Percentiles rank a stretch among this genome's conserved stretches.
These are phyloP conservation scores for Beauveria varroae DNA, from an alignment of 2,329 filamentous ascomycete genomes.

Conservation along the genomic window DNA sequence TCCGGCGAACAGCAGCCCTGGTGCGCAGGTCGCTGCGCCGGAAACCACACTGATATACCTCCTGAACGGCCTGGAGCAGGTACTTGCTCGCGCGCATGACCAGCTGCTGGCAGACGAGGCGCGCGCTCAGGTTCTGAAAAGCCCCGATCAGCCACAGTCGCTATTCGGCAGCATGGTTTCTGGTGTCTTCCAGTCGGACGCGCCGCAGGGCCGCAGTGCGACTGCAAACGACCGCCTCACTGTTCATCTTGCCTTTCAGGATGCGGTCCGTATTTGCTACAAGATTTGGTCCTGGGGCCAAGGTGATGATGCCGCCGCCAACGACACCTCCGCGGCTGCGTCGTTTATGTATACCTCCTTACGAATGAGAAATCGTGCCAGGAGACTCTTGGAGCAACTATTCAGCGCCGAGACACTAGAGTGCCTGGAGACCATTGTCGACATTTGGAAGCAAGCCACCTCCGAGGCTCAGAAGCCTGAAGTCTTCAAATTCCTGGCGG, in stretches of 20 bases:
- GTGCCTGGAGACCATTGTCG: conserved; percentile 84
- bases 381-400: conserved; percentile 83
- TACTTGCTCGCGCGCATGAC: conserved; percentile 81
- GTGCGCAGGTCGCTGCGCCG: conserved; percentile 31
- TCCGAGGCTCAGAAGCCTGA: conserved; percentile 46
- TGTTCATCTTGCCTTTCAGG: conserved; percentile 92
- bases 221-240: conserved; percentile 93
- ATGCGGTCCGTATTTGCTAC: conserved; percentile 87
- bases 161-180: conserved; percentile 95
- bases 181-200: conserved; percentile 76
- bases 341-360: conserved; percentile 89
- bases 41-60: conserved; percentile 76
- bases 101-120: conserved; percentile 70
- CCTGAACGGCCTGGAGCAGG: conserved; percentile 86
- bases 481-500: conserved; percentile 81
- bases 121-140: conserved; percentile 60
- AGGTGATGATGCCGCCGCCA: conserved; percentile 46
- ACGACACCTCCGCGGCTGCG: conserved; percentile 62
- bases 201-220: conserved; percentile 66
- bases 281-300: conserved; percentile 92
- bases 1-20: conserved; percentile 18
- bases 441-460: conserved; percentile 62
- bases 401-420: conserved; percentile 89
- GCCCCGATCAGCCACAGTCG: conserved; percentile 73
- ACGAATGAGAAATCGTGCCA: conserved; percentile 81